Conservation (phyloP, 805 yeast species). For the Lipomyces spencermartinsiae region DNA sequence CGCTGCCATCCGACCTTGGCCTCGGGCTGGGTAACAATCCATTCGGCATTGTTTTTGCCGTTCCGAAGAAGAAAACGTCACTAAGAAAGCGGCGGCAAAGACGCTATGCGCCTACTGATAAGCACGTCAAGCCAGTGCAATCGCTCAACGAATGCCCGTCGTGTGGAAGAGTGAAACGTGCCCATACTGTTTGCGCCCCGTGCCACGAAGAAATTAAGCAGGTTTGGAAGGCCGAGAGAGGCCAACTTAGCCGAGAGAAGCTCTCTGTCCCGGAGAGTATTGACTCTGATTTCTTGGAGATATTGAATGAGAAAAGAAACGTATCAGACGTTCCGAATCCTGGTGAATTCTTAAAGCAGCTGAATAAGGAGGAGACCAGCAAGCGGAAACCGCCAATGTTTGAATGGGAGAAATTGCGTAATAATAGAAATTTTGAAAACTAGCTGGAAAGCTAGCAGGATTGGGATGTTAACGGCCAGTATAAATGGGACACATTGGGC, state of each 20-base stretch:
- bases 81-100: slow-evolving; percentile 84
- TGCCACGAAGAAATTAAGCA: slow-evolving; percentile 83
- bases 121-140: slow-evolving; percentile 75
- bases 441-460: neutral
- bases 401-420: slow-evolving; percentile 19
- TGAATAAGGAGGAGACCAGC: slow-evolving; percentile 41
- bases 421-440: slow-evolving; percentile 1
- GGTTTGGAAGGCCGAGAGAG: slow-evolving; percentile 61
- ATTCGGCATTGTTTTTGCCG: slow-evolving; percentile 81
- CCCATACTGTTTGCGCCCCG: slow-evolving; percentile 90
- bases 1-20: slow-evolving; percentile 29
- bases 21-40: slow-evolving; percentile 48
- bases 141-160: slow-evolving; percentile 91
- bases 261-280: slow-evolving; percentile 27
- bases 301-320: slow-evolving; percentile 23
- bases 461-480: neutral
- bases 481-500: neutral
- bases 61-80: slow-evolving; percentile 92
- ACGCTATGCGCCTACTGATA: slow-evolving; percentile 80
- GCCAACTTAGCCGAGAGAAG: slow-evolving; percentile 10
- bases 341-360: slow-evolving; percentile 19
- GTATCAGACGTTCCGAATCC: slow-evolving; percentile 28
- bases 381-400: slow-evolving; percentile 28
- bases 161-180: slow-evolving; percentile 89
- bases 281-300: slow-evolving; percentile 27